phyloP scores from a whole-genome alignment of 768 basidiomycete genomes.

The Mycena olivaceomarginata region DNA sequence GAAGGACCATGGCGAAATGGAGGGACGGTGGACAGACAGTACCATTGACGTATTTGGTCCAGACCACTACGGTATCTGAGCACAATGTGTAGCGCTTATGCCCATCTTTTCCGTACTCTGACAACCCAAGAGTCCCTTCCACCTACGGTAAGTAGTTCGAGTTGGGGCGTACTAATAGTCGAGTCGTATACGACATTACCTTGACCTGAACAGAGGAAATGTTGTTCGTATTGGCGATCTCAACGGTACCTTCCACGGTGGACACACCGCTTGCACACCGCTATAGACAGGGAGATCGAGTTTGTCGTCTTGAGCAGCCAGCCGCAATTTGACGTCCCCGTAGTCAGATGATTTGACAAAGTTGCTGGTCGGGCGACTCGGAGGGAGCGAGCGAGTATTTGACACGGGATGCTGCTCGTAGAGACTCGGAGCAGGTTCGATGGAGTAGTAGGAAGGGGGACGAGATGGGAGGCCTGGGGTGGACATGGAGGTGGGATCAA shows the following conservation, averaged over 20 bases:
- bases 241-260: constrained; percentile 73
- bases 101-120: constrained; percentile 81
- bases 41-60: constrained; percentile 69
- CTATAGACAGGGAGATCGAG: constrained; percentile 74
- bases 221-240: constrained; percentile 72
- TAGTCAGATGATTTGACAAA: constrained; percentile 78
- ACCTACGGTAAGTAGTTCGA: constrained; percentile 61
- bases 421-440: constrained; percentile 63
- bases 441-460: constrained; percentile 69
- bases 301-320: constrained; percentile 72
- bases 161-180: not conserved
- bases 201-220: constrained; percentile 79
- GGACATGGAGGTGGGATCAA: constrained; percentile 63
- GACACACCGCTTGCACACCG: constrained; percentile 66
- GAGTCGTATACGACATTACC: constrained; percentile 53
- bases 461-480: constrained; percentile 70
- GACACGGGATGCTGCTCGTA: constrained; percentile 73
- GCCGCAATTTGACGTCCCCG: constrained; percentile 69
- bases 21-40: constrained; percentile 71
- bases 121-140: constrained; percentile 74
- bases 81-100: constrained; percentile 70
- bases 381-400: constrained; percentile 57
- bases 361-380: constrained; percentile 60
- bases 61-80: constrained; percentile 72
- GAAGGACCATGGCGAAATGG: constrained; percentile 74